A percentile compares a stretch with the other conserved stretches of the same genome.
phyloP scores from a whole-genome alignment of 2,329 filamentous ascomycete genomes.

The Aaosphaeria arxii region DNA sequence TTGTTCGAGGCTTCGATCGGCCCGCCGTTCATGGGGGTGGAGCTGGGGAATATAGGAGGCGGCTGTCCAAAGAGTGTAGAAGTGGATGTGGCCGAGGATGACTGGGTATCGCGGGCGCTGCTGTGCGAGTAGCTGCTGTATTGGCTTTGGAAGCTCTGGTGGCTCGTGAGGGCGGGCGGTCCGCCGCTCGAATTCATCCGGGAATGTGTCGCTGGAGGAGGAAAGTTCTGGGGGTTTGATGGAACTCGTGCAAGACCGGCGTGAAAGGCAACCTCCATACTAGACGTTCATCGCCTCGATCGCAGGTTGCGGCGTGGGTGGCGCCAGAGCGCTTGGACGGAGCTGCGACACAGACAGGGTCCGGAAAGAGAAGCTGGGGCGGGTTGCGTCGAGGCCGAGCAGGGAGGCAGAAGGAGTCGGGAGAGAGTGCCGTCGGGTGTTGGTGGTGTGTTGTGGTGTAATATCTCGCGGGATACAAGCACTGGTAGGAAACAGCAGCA shows the following conservation, averaged over 20 bases:
- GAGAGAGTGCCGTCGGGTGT: background rate
- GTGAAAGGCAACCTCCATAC: conserved; percentile 35
- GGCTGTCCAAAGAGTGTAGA: conserved; percentile 44
- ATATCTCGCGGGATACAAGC: background rate
- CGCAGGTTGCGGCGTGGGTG: conserved; percentile 11
- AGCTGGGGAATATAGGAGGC: conserved; percentile 27
- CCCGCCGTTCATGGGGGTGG: conserved; percentile 50
- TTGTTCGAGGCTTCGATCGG: conserved; percentile 78
- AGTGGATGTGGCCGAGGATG: conserved; percentile 44
- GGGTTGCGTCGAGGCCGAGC: background rate
- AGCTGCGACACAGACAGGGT: conserved; percentile 1
- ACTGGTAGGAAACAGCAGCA: background rate
- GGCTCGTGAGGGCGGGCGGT: conserved; percentile 40
- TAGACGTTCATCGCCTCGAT: conserved; percentile 25
- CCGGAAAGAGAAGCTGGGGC: background rate
- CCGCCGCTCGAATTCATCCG: conserved; percentile 34
- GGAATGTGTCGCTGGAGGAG: conserved; percentile 20
- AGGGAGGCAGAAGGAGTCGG: background rate
- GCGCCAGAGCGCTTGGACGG: conserved; percentile 16
- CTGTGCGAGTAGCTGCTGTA: conserved; percentile 48
- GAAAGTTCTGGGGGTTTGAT: conserved; percentile 19
- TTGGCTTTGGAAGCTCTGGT: conserved; percentile 47
- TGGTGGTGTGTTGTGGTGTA: background rate
- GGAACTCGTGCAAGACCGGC: conserved; percentile 21
- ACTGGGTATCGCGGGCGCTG: conserved; percentile 46